These are phyloP conservation scores for Ephemerocybe angulata DNA, from an alignment of 768 basidiomycete species.

Conservation along the genomic window DNA sequence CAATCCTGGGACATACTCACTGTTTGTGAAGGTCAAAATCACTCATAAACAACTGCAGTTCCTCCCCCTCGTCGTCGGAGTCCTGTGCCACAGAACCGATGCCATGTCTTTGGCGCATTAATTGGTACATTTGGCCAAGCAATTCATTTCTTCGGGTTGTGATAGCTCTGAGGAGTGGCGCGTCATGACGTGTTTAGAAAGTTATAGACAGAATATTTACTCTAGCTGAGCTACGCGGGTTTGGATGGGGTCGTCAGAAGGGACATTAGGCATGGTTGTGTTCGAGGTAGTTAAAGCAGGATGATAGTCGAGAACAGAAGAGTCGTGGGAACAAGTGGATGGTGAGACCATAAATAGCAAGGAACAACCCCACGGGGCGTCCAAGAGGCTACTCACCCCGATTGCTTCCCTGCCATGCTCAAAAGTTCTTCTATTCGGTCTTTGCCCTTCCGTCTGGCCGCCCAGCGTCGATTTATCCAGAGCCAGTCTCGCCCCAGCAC, in stretches of 20 bases:
- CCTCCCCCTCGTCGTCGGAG: constrained; percentile 17
- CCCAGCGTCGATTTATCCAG: background rate
- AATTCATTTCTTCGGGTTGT: constrained; percentile 64
- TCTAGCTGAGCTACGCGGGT: constrained; percentile 42
- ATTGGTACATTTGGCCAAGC: constrained; percentile 65
- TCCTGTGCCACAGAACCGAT: constrained; percentile 33
- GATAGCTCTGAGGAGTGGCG: constrained; percentile 46
- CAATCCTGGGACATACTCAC: constrained; percentile 13
- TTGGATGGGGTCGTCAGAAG: constrained; percentile 35
- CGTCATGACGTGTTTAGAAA: constrained; percentile 5
- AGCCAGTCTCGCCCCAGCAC: background rate
- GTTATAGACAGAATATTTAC: constrained; percentile 24
- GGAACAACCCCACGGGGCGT: background rate
- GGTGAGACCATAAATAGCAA: constrained; percentile 4
- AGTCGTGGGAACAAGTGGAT: constrained; percentile 4
- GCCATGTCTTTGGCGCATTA: constrained; percentile 54
- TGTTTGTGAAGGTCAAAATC: constrained; percentile 16
- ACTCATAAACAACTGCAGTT: constrained; percentile 9
- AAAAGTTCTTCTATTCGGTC: background rate
- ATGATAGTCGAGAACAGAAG: constrained; percentile 6
- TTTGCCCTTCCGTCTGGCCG: background rate
- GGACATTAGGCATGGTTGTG: background rate
- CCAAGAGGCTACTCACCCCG: constrained; percentile 12
- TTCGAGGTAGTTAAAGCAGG: background rate
- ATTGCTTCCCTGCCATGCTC: constrained; percentile 4